Percentiles rank a stretch among this genome's conserved stretches.
Evolutionary conservation across 768 basidiomycete genomes (phyloP).

Genomic region (Suillus americanus): DNA sequence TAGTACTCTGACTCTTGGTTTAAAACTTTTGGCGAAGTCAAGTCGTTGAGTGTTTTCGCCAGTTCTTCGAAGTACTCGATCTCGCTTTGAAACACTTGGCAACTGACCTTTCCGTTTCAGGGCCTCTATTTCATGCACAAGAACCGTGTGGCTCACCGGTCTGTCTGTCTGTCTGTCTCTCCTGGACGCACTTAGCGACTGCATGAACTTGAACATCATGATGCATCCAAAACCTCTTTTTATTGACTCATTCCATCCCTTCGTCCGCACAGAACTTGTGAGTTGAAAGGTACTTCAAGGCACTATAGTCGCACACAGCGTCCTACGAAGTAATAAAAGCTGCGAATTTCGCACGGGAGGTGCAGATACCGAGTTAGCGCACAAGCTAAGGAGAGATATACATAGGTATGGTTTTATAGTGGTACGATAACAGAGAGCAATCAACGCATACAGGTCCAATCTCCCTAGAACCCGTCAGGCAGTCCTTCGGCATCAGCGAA

Average conservation of each 20-base stretch:
- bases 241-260: slow-evolving; percentile 11
- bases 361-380: no score
- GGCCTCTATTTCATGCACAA: slow-evolving; percentile 38
- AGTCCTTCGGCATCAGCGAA: no score
- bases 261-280: background rate
- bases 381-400: no score
- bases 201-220: slow-evolving; percentile 12
- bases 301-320: slow-evolving; percentile 13
- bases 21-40: slow-evolving; percentile 25
- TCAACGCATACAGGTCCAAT: no score
- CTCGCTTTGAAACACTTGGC: background rate
- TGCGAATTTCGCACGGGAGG: no score
- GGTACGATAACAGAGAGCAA: no score
- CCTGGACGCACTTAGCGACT: slow-evolving; percentile 10
- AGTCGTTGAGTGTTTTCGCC: slow-evolving; percentile 22
- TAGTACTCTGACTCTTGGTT: slow-evolving; percentile 19
- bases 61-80: slow-evolving; percentile 18
- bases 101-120: slow-evolving; percentile 13
- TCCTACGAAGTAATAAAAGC: no score
- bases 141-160: slow-evolving; percentile 37
- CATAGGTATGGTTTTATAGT: no score
- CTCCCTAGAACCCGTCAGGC: no score
- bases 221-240: slow-evolving; percentile 15
- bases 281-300: slow-evolving; percentile 8
- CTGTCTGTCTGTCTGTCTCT: background rate